phyloP scores from a whole-genome alignment of 2,329 filamentous ascomycete species.

The Diaporthe sp. region DNA sequence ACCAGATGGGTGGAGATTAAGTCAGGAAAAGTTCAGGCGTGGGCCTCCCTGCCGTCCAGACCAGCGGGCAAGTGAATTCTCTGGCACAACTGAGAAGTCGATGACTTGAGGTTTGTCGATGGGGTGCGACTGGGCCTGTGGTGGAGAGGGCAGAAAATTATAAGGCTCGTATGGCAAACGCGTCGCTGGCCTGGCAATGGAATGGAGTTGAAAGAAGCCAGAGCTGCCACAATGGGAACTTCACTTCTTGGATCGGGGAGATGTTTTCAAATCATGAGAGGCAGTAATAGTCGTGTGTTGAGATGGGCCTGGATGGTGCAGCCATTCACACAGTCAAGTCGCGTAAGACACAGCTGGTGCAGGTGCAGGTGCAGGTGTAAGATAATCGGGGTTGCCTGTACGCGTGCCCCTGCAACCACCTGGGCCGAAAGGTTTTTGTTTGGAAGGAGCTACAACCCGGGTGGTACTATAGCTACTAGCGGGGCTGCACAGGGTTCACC shows the following conservation, averaged over 20 bases:
- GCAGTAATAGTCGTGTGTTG: not conserved
- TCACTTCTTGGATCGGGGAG: not conserved
- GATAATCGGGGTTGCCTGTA: not conserved
- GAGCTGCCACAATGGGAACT: not conserved
- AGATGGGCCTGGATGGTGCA: not conserved
- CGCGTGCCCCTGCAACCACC: constrained; percentile 16
- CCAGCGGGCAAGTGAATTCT: not conserved
- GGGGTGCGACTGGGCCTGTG: not conserved
- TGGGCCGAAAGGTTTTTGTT: not conserved
- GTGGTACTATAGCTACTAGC: not conserved
- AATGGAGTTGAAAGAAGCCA: not conserved
- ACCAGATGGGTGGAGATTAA: not conserved
- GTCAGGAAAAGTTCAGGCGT: not conserved
- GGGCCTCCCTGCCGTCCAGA: not conserved
- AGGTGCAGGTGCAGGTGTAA: not conserved
- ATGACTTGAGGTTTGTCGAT: not conserved
- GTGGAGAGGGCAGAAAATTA: constrained; percentile 10
- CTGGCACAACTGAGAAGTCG: not conserved
- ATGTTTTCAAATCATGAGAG: not conserved
- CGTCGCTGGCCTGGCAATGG: not conserved
- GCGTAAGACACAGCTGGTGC: not conserved
- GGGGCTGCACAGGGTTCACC: not conserved
- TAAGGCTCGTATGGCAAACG: constrained; percentile 10
- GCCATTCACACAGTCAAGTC: not conserved
- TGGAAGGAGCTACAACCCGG: not conserved